These are phyloP conservation scores for Apiospora sp. DNA, from an alignment of 2,329 filamentous ascomycete genomes.

Conservation along the genomic window DNA sequence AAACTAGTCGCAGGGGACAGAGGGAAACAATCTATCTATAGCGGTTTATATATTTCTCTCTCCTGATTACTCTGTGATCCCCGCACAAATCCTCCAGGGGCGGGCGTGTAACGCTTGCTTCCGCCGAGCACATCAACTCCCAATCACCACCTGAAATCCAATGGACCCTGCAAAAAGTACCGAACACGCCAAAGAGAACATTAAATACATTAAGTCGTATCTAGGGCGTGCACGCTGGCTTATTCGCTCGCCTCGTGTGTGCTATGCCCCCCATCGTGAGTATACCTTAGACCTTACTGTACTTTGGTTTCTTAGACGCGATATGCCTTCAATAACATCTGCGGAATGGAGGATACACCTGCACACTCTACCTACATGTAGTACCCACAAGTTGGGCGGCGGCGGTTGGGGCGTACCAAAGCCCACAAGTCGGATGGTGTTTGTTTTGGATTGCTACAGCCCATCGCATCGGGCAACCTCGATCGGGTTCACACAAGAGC, in stretches of 20 bases:
- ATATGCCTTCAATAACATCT: neutral
- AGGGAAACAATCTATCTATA: slow-evolving; percentile 21
- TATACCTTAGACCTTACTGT: neutral
- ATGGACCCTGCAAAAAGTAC: neutral
- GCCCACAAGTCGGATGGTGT: slow-evolving; percentile 12
- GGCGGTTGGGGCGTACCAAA: slow-evolving; percentile 19
- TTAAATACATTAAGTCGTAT: neutral
- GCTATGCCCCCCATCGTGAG: neutral
- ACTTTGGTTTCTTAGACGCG: neutral
- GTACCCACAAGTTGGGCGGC: slow-evolving; percentile 18
- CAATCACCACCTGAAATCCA: no score
- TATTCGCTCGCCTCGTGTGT: neutral
- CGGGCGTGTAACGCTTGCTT: neutral
- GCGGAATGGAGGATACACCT: neutral
- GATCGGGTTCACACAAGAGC: slow-evolving; percentile 17
- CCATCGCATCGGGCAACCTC: slow-evolving; percentile 10
- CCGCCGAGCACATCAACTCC: neutral
- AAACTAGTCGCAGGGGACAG: neutral
- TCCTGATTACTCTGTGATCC: slow-evolving; percentile 12
- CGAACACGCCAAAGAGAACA: neutral
- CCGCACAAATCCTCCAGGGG: slow-evolving; percentile 19
- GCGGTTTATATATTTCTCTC: neutral
- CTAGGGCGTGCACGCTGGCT: neutral
- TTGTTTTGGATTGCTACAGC: slow-evolving; percentile 19
- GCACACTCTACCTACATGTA: neutral